Evolutionary conservation across 2,329 filamentous ascomycete genomes (phyloP).

Genomic region (Sporothrix globosa): DNA sequence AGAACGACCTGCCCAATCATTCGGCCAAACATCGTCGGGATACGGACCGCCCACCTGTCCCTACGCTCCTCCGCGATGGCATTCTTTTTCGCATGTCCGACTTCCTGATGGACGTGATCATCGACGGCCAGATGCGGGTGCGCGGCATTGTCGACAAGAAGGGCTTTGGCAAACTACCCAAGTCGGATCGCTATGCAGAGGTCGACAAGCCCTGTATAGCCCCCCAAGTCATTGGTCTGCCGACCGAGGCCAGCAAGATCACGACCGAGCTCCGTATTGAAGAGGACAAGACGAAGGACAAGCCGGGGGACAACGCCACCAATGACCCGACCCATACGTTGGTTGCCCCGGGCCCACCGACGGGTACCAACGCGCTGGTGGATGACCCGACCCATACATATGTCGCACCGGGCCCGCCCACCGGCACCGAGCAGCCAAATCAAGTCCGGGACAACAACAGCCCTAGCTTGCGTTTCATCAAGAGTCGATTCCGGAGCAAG

Average conservation of each 20-base stretch:
- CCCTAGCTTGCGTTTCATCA: background rate
- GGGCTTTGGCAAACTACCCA: conserved; percentile 48
- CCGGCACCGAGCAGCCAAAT: background rate
- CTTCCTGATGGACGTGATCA: conserved; percentile 49
- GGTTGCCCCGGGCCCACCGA: background rate
- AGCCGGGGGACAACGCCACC: background rate
- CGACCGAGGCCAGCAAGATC: background rate
- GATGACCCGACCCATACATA: background rate
- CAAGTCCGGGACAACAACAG: background rate
- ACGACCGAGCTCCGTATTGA: conserved; percentile 7
- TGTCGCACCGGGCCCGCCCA: background rate
- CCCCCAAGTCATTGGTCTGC: conserved; percentile 23
- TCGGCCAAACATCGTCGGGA: conserved; percentile 28
- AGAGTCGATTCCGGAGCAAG: background rate
- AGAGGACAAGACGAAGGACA: background rate
- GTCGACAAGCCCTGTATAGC: conserved; percentile 50
- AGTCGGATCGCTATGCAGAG: conserved; percentile 47
- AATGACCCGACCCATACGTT: background rate
- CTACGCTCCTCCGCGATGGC: conserved; percentile 29
- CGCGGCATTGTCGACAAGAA: conserved; percentile 48
- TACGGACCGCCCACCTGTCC: conserved; percentile 25
- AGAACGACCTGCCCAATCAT: conserved; percentile 28
- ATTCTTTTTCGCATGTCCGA: conserved; percentile 44
- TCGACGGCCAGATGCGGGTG: conserved; percentile 38
- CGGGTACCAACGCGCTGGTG: background rate